Conservation (phyloP, 2,329 filamentous ascomycete species). For the Microcera coccophila region DNA sequence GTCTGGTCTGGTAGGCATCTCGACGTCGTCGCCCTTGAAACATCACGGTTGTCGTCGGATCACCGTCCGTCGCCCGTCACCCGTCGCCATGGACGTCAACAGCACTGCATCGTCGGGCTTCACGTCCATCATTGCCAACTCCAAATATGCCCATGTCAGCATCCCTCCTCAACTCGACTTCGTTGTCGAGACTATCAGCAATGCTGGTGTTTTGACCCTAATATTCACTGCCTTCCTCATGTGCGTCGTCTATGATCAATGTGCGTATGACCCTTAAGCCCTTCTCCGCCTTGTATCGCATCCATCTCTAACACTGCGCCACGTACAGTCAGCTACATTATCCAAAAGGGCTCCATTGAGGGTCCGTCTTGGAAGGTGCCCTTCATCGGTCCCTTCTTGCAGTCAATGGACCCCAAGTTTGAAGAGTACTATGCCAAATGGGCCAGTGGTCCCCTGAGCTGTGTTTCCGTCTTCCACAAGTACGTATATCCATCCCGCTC, state of each 20-base stretch:
- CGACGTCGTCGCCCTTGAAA: not conserved
- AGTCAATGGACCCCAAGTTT: constrained; percentile 90
- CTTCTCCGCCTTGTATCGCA: not conserved
- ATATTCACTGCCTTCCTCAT: constrained; percentile 66
- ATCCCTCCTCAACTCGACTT: constrained; percentile 55
- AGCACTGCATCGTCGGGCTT: constrained; percentile 65
- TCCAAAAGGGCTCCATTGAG: constrained; percentile 70
- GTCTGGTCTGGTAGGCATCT: not conserved
- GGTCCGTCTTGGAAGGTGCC: constrained; percentile 74
- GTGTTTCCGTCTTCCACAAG: constrained; percentile 99
- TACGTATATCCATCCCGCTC: constrained; percentile 42
- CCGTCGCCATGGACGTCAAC: constrained; percentile 47
- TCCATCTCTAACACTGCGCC: constrained; percentile 18
- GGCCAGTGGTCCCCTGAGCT: constrained; percentile 86
- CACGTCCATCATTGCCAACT: constrained; percentile 63
- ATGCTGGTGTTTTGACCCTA: constrained; percentile 58
- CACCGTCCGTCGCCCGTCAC: not conserved
- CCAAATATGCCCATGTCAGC: constrained; percentile 46
- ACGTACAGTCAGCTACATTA: constrained; percentile 65
- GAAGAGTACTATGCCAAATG: constrained; percentile 89
- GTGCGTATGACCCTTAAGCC: constrained; percentile 52
- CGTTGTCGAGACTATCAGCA: constrained; percentile 53
- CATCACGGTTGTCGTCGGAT: not conserved
- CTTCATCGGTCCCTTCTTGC: constrained; percentile 91
- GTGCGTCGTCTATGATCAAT: constrained; percentile 81